Evolutionary conservation across 2,329 filamentous ascomycete genomes (phyloP).

Genomic region (Metarhizium robertsii): DNA sequence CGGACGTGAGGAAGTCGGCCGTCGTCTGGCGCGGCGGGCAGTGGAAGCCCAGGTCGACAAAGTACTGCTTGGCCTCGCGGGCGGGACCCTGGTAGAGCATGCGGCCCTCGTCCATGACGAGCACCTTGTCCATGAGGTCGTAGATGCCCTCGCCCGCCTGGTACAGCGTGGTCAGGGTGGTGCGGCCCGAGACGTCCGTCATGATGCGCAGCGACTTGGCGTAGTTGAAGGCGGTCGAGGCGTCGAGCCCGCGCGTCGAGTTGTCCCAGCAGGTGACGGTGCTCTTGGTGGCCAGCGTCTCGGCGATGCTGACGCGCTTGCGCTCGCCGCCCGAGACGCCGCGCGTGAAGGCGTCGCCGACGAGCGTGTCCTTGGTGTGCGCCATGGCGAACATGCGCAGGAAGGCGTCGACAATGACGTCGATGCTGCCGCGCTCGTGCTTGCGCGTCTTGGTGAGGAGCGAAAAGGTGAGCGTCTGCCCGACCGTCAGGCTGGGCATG

Average conservation of each 20-base stretch:
- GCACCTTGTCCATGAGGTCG: conserved; percentile 48
- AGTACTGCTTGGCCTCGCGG: conserved; percentile 49
- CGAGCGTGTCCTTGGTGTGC: conserved; percentile 64
- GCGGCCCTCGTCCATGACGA: conserved; percentile 57
- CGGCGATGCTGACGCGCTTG: conserved; percentile 71
- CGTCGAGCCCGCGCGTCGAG: conserved; percentile 69
- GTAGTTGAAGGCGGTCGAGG: conserved; percentile 70
- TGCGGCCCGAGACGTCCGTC: conserved; percentile 53
- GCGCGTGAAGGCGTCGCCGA: conserved; percentile 63
- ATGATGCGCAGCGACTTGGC: conserved; percentile 60
- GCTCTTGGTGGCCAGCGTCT: conserved; percentile 64
- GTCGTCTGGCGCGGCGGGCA: conserved; percentile 53
- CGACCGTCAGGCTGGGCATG: conserved; percentile 64
- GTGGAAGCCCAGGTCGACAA: conserved; percentile 41
- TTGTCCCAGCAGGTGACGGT: conserved; percentile 75
- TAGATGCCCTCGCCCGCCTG: conserved; percentile 17
- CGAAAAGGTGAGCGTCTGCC: conserved; percentile 69
- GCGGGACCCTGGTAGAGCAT: conserved; percentile 57
- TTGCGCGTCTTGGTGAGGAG: conserved; percentile 68
- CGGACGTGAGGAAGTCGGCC: conserved; percentile 51
- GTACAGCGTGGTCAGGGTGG: conserved; percentile 18
- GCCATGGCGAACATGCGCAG: conserved; percentile 71
- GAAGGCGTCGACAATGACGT: conserved; percentile 54
- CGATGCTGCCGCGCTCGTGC: conserved; percentile 52
- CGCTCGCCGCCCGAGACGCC: conserved; percentile 74